Conservation (phyloP, 768 basidiomycete genomes). For the Rickenella mellea region DNA sequence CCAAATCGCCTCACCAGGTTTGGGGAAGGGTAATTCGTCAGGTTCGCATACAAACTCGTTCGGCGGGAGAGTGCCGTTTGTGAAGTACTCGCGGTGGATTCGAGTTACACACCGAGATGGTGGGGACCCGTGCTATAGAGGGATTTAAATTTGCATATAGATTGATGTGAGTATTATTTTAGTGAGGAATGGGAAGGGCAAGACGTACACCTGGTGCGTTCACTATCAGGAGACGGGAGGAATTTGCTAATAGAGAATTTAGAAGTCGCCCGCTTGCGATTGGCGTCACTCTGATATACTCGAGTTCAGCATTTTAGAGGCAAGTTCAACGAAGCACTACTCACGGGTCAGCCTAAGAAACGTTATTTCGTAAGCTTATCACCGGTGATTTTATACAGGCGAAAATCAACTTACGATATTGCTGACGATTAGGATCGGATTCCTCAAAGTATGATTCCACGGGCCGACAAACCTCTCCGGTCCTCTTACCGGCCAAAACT, state of each 20-base stretch:
- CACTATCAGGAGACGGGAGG: conserved; percentile 17
- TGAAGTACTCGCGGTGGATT: conserved; percentile 14
- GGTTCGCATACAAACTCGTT: conserved; percentile 14
- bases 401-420: no score
- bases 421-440: conserved; percentile 9
- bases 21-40: conserved; percentile 14
- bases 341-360: no score
- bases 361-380: no score
- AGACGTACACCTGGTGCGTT: conserved; percentile 18
- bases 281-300: conserved; percentile 20
- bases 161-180: conserved; percentile 9
- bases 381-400: no score
- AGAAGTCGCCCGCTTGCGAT: conserved; percentile 14
- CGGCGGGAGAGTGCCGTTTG: conserved; percentile 16
- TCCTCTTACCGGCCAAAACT: conserved; percentile 8
- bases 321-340: not conserved
- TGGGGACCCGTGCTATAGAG: conserved; percentile 14
- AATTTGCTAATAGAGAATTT: conserved; percentile 12
- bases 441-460: conserved; percentile 9
- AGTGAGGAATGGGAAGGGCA: not conserved
- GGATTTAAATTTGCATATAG: conserved; percentile 13
- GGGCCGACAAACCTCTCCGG: conserved; percentile 11
- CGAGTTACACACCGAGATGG: no score
- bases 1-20: no score
- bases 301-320: not conserved